Evolutionary conservation across 1,284 basidiomycete species (phyloP), one percentile per base, ranked within the genome.

Genomic region (Jaminaea rosea): DNA sequence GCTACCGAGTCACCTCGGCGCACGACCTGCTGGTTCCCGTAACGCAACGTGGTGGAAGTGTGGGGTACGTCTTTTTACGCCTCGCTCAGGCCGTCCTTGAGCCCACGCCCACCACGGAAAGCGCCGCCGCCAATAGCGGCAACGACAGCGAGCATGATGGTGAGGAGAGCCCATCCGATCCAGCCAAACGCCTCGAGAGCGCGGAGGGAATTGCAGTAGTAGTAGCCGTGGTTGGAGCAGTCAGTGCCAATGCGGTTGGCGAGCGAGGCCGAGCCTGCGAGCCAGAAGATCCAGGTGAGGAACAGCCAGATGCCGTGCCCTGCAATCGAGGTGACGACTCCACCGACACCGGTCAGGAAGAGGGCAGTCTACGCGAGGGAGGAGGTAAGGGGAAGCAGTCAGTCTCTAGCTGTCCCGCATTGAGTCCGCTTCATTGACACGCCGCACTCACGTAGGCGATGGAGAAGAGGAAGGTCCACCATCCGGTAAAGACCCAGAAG

Each of bases 241-340:
- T 57, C 57, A 39, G 37, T 47, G 39, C 62, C 58, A 24, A 68
- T 59, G 31, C 39, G 46, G 53, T 62, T 56, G 26, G 71, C 67
- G 24, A 73, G 52, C 9, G 71, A 61, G 34, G 56, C 71, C 21
- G 71, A 57, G 39, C 65, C 69, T 24, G 69, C 63, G 26, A 70
- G 53, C 53, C 59, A 62, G 67, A 72, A 70, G 47, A 72, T 26
- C 66, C 63, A 72, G 28, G 67, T 70, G 28, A 73, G 26, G 55
- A 65, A 53, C 27, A 71, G 45, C 19, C 62, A 50, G 53, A 73
- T 59, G 29, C 51, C 58, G 63, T 73, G 71, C 31, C 63, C 62
- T 10, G 69, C 71, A 32, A 73, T 71, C 52, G 69, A 72, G 23
- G 71, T 72, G 51, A 72, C 28, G 21, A 65, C 60, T 36, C 71